A percentile compares a stretch with the other conserved stretches of the same genome.
Evolutionary conservation across 2,329 filamentous ascomycete genomes (phyloP).

Genomic region (Sordariomycetes sp.): DNA sequence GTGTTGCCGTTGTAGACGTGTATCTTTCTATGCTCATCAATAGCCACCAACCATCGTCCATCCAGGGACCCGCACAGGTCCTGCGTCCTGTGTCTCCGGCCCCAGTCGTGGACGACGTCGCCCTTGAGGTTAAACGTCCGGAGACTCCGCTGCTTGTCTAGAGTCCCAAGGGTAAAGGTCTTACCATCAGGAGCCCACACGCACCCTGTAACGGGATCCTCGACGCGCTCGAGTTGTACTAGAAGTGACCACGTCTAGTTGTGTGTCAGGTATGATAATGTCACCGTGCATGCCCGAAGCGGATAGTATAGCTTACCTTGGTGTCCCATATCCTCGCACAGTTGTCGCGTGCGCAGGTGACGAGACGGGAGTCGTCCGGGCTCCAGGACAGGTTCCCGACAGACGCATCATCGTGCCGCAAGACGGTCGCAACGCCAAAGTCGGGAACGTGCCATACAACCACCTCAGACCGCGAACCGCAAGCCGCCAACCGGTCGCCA

Average conservation of each 20-base stretch:
- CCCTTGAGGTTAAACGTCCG: constrained; percentile 58
- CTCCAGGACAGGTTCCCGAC: constrained; percentile 83
- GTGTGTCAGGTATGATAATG: neutral
- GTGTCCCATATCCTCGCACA: constrained; percentile 65
- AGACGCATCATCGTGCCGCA: constrained; percentile 54
- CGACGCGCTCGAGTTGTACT: constrained; percentile 53
- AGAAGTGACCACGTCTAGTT: constrained; percentile 48
- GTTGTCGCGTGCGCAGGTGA: constrained; percentile 69
- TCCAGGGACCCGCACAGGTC: constrained; percentile 76
- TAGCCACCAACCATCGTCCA: constrained; percentile 66
- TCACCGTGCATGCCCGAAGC: neutral
- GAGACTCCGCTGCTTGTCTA: constrained; percentile 54
- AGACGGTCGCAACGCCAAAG: constrained; percentile 49
- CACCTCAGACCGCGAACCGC: constrained; percentile 61
- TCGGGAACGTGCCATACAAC: constrained; percentile 69
- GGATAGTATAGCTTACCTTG: constrained; percentile 33
- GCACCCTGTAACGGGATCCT: constrained; percentile 77
- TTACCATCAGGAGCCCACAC: constrained; percentile 75
- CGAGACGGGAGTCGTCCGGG: constrained; percentile 74
- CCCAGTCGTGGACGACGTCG: constrained; percentile 51
- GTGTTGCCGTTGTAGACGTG: constrained; percentile 74
- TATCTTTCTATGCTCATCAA: constrained; percentile 56
- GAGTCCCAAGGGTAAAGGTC: constrained; percentile 66
- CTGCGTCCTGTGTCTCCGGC: constrained; percentile 60
- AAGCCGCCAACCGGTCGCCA: constrained; percentile 69